Evolutionary conservation across 768 basidiomycete genomes (phyloP).

Genomic region (Mycena galericulata): DNA sequence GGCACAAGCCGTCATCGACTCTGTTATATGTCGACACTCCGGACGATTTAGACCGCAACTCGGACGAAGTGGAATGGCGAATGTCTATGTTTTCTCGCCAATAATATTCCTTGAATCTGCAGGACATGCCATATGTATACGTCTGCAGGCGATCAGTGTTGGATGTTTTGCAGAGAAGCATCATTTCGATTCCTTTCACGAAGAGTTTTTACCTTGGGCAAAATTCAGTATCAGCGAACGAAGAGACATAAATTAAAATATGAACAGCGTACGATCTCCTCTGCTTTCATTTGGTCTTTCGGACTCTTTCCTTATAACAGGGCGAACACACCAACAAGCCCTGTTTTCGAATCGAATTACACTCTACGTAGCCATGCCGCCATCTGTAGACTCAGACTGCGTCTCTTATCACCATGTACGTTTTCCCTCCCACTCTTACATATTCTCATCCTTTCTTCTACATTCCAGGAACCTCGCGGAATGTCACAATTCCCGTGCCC

Average conservation of each 20-base stretch:
- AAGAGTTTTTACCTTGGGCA: conserved; percentile 96
- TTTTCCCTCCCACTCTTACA: too few species aligned
- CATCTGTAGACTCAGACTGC: too few species aligned
- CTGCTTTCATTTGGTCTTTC: too few species aligned
- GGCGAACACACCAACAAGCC: too few species aligned
- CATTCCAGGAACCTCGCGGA: too few species aligned
- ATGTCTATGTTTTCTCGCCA: conserved; percentile 82
- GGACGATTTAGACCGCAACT: conserved; percentile 74
- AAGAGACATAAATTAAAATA: conserved; percentile 75
- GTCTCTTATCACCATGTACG: too few species aligned
- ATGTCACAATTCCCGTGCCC: too few species aligned
- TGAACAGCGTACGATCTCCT: conserved; percentile 64
- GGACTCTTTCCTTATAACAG: too few species aligned
- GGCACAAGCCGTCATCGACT: conserved; percentile 74
- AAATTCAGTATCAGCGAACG: conserved; percentile 78
- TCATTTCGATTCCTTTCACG: conserved; percentile 84
- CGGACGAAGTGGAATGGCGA: conserved; percentile 78
- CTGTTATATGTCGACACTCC: conserved; percentile 80
- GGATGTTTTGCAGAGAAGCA: conserved; percentile 75
- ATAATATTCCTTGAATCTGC: conserved; percentile 64
- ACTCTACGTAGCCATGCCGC: too few species aligned
- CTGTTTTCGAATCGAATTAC: too few species aligned
- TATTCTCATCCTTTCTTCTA: too few species aligned
- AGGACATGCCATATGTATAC: conserved; percentile 94
- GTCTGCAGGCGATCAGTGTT: conserved; percentile 83